Base-by-base conservation (phyloP, 2,329 filamentous ascomycete genomes). In the Verticillium alfalfae region DNA sequence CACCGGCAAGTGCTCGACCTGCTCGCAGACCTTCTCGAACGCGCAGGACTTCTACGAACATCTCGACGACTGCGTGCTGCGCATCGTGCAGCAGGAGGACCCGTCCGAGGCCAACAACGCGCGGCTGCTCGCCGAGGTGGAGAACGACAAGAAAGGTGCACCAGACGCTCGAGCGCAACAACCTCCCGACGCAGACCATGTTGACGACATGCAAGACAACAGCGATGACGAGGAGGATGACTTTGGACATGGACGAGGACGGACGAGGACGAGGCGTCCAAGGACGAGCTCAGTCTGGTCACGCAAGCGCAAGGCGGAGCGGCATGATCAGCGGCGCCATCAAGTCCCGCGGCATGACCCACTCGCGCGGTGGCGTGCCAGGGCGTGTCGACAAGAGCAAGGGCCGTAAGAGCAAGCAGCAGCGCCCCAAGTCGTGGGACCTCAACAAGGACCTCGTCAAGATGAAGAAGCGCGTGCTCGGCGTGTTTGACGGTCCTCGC, bases 31-130 rank as follows among this genome's bases (percentile, higher is more conserved):
- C 13, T 98, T 98, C 77, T 87, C 85, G 78, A 97, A 92, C 70
- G 93, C 93, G 5, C 94, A 98, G 74, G 94, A 98, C 78, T 98
- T 98, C 78, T 98, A 98, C 75, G 95, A 98, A 83, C 94, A 98
- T 83, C 81, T 98, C 72, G 94, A 90, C 69, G 87, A 90, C 76
- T 90, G 88, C 71, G 88, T 90, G 64, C 78, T 90, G 66, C 85
- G 86, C 72, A 89, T 89, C 69, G 88, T 90, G 34, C 87, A 90
- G 73, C 86, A 89, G 73, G 87, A 89, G 72, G 88, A 90, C 66
- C 87, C 87, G 3, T 82, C 85, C 34, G 87, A 89, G 76, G 85
- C 85, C 18, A 85, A 89, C 76, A 90, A 90, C 70, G 86, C 85
- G 2, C 83, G 84, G 70, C 85, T 87, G 59, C 77, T 91, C 49